Evolutionary conservation across 2,329 filamentous ascomycete species (phyloP), one percentile per base, ranked within the genome.

Genomic region (Gyromitra esculenta): DNA sequence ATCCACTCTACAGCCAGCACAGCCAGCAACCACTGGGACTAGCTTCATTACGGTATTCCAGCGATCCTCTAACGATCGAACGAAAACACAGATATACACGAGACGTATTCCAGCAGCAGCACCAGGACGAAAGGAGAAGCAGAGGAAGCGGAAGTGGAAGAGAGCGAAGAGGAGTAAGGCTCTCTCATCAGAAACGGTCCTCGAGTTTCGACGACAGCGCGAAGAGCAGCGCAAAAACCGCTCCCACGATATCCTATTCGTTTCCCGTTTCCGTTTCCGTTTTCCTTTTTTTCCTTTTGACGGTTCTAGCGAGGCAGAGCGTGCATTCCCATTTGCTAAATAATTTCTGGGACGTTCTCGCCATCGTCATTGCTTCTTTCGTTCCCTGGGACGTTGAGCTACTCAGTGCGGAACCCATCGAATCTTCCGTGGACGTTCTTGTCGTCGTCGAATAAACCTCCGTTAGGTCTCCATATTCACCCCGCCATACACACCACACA

Each of bases 401-500:
- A 37, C 52, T 31, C 25, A 31, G 25, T 52, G 37, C 50, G 50
- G 48, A 21, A 57, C 41, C 25, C 65, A 64, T 75, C 65, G 65
- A 75, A 74, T 69, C 72, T 75, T 75, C 72, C 43, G 64, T 75
- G 57, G 48, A 70, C 41, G 50, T 65, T 71, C 72, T 70, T 57
- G 41, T 64, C 65, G 66, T 54, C 57, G 31, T 73, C 63, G 57
- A 69, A 57, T 59, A 60, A 73, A 69, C 63, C 60, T 59, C 62
- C 54, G 63, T 64, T 59, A 31, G 68, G 43, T 48, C 60, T 43
- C 70, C 59, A 35, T 69, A 74, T 50, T 66, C 75, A 66, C 75
- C 56, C 65, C 72, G 6, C 66, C 71, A 70, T 69, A 74, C 63
- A 57, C 64, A 54, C 71, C 54, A 63, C 48, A 67, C 52, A 43